phyloP scores from a whole-genome alignment of 345 rosid species.

The Jatropha curcas region DNA sequence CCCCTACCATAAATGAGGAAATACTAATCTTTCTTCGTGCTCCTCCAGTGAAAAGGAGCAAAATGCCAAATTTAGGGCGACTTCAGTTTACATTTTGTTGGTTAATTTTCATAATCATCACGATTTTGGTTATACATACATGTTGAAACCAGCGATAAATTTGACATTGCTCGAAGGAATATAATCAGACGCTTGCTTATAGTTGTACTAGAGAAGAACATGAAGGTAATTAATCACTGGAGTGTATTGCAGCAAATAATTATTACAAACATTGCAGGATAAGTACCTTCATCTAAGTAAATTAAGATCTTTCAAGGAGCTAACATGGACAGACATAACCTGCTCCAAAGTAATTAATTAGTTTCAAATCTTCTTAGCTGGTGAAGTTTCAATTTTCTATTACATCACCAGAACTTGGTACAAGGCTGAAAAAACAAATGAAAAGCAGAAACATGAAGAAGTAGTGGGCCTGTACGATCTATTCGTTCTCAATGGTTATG shows the following conservation, averaged over 20 bases:
- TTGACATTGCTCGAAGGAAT: slow-evolving; percentile 16
- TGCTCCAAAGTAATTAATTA: too few species aligned
- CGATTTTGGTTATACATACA: neutral
- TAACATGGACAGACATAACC: too few species aligned
- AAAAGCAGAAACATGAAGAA: neutral
- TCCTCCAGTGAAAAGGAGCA: too few species aligned
- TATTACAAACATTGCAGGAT: too few species aligned
- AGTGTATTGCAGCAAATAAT: slow-evolving; percentile 20
- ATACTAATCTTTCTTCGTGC: too few species aligned
- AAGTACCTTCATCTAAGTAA: too few species aligned
- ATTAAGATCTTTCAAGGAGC: too few species aligned
- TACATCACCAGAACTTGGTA: neutral
- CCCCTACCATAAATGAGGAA: too few species aligned
- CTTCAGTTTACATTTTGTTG: neutral
- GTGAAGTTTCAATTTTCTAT: neutral
- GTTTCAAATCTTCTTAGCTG: too few species aligned
- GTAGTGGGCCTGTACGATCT: slow-evolving; percentile 3
- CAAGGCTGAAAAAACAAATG: neutral
- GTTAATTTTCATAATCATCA: neutral
- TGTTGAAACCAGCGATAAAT: neutral
- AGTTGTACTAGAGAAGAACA: slow-evolving; percentile 20
- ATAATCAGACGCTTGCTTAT: slow-evolving; percentile 27
- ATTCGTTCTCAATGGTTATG: slow-evolving; percentile 16
- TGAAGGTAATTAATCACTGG: slow-evolving; percentile 28
- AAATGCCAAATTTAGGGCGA: too few species aligned